A percentile compares a stretch with the other conserved stretches of the same genome.
Conservation (phyloP, 352 stramenopile genomes). For the Phytophthora meadii region DNA sequence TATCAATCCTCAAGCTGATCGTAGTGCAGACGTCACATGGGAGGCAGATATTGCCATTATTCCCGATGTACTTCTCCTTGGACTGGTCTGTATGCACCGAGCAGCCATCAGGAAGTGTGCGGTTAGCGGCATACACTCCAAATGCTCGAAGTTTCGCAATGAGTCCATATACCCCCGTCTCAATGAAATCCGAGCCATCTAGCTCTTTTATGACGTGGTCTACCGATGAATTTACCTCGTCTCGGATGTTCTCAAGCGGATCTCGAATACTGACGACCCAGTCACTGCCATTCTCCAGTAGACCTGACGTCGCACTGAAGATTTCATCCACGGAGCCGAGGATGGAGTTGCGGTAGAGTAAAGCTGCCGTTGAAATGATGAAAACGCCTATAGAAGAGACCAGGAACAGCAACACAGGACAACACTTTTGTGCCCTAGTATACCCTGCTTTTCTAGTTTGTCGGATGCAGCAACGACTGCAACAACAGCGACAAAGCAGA, state of each 20-base stretch:
- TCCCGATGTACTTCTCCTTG: constrained; percentile 14
- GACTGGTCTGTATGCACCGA: constrained; percentile 20
- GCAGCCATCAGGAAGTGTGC: constrained; percentile 51
- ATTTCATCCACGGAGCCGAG: constrained; percentile 46
- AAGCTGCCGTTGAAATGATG: constrained; percentile 42
- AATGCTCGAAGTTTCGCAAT: constrained; percentile 42
- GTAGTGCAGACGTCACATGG: constrained; percentile 44
- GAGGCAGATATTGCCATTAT: constrained; percentile 46
- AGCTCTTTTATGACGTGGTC: constrained; percentile 40
- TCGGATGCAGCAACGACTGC: constrained; percentile 64
- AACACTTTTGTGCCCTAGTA: constrained; percentile 59
- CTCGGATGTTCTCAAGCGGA: constrained; percentile 54
- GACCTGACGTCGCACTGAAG: constrained; percentile 41
- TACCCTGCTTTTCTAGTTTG: constrained; percentile 55
- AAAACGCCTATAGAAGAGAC: constrained; percentile 57
- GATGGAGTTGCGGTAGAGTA: constrained; percentile 63
- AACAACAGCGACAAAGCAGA: constrained; percentile 70
- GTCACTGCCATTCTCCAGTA: constrained; percentile 39
- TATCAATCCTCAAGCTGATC: constrained; percentile 46
- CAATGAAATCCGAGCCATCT: constrained; percentile 53
- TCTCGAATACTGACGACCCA: constrained; percentile 52
- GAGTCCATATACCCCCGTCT: constrained; percentile 41
- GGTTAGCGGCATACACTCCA: constrained; percentile 36
- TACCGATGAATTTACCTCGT: constrained; percentile 48
- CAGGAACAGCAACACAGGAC: constrained; percentile 64